A percentile compares a stretch with the other conserved stretches of the same genome.
These are phyloP conservation scores for Salvia splendens DNA, from an alignment of 257 asterid species.

Conservation along the genomic window DNA sequence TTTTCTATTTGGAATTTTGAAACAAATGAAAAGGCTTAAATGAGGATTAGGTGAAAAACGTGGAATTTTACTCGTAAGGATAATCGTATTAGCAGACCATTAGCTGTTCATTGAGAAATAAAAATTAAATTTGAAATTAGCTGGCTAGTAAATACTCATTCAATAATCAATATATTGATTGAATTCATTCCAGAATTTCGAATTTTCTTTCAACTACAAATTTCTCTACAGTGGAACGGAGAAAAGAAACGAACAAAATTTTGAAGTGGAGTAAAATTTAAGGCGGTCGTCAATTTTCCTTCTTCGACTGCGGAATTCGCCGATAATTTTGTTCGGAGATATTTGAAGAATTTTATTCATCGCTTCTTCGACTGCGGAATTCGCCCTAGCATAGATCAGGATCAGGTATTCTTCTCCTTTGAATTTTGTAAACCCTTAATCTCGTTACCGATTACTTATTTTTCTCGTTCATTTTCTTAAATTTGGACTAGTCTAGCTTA, in stretches of 20 bases:
- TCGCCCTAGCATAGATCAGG: constrained; percentile 45
- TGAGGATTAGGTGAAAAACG: constrained; percentile 15
- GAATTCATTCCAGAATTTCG: constrained; percentile 19
- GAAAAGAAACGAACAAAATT: constrained; percentile 21
- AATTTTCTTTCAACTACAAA: constrained; percentile 23
- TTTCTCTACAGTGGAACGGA: constrained; percentile 23
- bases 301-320: constrained; percentile 29
- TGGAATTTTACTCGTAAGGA: constrained; percentile 2
- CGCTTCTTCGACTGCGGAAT: neutral
- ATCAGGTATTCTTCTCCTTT: constrained; percentile 35
- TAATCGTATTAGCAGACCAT: constrained; percentile 19
- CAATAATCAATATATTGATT: neutral
- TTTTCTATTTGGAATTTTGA: neutral
- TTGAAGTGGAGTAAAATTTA: constrained; percentile 28
- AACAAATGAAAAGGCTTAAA: neutral
- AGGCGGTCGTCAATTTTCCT: constrained; percentile 11
- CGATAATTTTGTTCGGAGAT: constrained; percentile 7
- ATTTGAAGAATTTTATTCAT: constrained; percentile 19
- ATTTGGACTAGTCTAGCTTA: constrained; percentile 24
- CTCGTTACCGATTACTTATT: constrained; percentile 10
- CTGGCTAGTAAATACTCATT: constrained; percentile 16
- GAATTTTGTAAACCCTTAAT: constrained; percentile 5
- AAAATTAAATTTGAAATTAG: constrained; percentile 4
- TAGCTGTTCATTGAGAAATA: neutral
- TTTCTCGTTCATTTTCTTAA: neutral